Base-by-base conservation (phyloP, 2,329 filamentous ascomycete species). In the Clarireedia homoeocarpa region DNA sequence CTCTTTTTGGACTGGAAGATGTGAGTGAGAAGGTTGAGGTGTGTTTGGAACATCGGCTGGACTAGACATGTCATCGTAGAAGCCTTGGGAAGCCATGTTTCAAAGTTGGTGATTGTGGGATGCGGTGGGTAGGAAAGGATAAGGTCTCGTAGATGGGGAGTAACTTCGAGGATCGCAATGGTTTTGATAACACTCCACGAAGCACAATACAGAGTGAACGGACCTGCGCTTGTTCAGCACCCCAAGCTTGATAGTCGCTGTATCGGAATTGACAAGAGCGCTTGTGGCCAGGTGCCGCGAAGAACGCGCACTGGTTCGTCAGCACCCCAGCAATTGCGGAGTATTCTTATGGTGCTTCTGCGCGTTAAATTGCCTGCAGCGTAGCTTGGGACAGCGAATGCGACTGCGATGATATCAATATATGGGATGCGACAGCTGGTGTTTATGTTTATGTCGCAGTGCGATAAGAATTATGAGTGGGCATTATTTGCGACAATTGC, bases 41-140 rank as follows among this genome's bases (percentile, higher is more conserved):
- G 64, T 65, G 24, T 62, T 54, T 7, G 63, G 62, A 15, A 47
- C 51, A 23, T 63, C 59, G 51, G 54, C 15, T 9, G 66, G 63
- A 27, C 62, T 59, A 23, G 65, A 58, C 9, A 49, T 34, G 42
- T 60, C 61, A 15, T 64, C 63, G 50, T 59, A 58, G 26, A 62
- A 66, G 48, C 60, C 61, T 54, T 62, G 56, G 15, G 64, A 66
- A 55, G 63, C 61, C 66, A 66, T 67, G 42, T 42, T 42, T n/a
- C 6, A 42, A 42, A 9, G 39, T 42, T 42, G n/a, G 39, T n/a
- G 39, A n/a, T n/a, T 5, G 17, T 42, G 39, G 15, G 39, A 20
- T n/a, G 39, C 5, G 39, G 39, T n/a, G 15, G 39, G 15, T 14
- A 5, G 15, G 17, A 6, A n/a, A 42, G 15, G 39, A 17, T n/a